phyloP scores from a whole-genome alignment of 179 eudicot species.

The Amaranthus tricolor region DNA sequence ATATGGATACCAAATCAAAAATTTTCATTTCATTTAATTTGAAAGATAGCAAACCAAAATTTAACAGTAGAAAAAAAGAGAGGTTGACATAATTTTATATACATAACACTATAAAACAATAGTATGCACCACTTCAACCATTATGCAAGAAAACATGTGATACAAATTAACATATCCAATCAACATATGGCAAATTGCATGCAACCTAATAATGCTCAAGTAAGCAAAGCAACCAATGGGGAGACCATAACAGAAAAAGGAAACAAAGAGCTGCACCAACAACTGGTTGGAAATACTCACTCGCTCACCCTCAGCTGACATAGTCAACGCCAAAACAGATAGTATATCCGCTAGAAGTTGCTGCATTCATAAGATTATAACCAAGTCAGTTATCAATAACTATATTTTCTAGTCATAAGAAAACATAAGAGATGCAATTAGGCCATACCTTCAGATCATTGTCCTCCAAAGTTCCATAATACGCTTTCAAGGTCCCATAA shows the following conservation, averaged over 20 bases:
- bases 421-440: not conserved
- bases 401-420: not conserved
- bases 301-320: constrained; percentile 95
- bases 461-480: constrained; percentile 66
- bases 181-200: not conserved
- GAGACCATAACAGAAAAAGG: no score
- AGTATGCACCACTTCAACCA: not conserved
- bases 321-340: constrained; percentile 93
- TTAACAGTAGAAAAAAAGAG: not conserved
- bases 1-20: not conserved
- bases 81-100: not conserved
- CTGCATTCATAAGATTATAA: constrained; percentile 37
- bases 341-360: constrained; percentile 85
- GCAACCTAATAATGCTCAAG: not conserved
- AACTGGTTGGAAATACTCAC: constrained; percentile 36
- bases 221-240: not conserved
- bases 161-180: not conserved
- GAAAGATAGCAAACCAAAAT: not conserved
- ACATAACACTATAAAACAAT: not conserved
- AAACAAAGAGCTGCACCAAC: not conserved
- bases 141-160: not conserved
- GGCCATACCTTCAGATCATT: constrained; percentile 62
- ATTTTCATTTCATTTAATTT: not conserved
- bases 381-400: constrained; percentile 15
- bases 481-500: constrained; percentile 77